These are phyloP conservation scores for Rhynchospora tenuis DNA, from an alignment of 176 grass and related monocot species.

Conservation along the genomic window DNA sequence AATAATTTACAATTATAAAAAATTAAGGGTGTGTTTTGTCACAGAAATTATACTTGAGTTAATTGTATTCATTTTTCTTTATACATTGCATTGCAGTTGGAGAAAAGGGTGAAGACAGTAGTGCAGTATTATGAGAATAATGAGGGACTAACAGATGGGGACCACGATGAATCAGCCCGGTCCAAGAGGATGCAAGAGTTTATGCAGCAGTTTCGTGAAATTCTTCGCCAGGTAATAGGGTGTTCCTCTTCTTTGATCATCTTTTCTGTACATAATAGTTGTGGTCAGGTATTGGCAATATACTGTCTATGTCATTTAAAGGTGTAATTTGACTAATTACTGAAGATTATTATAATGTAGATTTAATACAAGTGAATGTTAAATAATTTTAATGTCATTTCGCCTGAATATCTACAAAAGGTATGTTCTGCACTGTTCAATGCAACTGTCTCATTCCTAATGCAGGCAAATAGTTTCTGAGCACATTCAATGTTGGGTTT, in stretches of 20 bases:
- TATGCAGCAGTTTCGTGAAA: conserved; percentile 37
- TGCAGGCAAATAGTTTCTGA: not conserved
- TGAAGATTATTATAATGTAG: not conserved
- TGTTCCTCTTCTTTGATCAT: not conserved
- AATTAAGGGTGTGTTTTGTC: not conserved
- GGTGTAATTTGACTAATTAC: not conserved
- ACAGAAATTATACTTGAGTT: not conserved
- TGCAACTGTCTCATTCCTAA: not conserved
- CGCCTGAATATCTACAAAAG: not conserved
- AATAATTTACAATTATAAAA: not conserved
- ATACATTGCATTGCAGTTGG: conserved; percentile 4
- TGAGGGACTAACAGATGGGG: not conserved
- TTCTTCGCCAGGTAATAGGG: conserved; percentile 48
- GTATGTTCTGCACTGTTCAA: not conserved
- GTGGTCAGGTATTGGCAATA: not conserved
- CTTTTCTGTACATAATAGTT: not conserved
- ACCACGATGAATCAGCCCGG: conserved; percentile 3
- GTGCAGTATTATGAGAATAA: conserved; percentile 9
- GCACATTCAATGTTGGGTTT: conserved; percentile 2
- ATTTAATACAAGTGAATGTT: not conserved
- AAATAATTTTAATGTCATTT: not conserved
- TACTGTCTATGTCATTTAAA: not conserved
- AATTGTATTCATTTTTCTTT: not conserved
- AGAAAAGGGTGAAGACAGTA: conserved; percentile 18
- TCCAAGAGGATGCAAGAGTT: conserved; percentile 51